A percentile compares a stretch with the other conserved stretches of the same genome.
Evolutionary conservation across 2,329 filamentous ascomycete species (phyloP).

Genomic region (Corniculantispora saksenae): DNA sequence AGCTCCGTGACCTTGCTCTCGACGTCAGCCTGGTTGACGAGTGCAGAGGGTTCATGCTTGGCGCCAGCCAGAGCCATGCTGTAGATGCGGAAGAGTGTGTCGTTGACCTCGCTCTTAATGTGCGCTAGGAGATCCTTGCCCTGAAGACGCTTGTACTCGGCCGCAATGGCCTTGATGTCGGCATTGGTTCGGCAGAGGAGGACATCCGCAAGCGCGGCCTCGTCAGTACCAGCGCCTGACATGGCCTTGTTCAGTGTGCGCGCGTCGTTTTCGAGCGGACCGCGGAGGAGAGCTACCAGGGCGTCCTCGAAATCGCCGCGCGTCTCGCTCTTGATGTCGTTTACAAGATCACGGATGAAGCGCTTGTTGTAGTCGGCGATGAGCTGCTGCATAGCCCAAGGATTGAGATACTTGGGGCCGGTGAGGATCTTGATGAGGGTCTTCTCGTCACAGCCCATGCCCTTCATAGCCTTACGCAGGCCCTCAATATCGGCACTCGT

Average conservation of each 20-base stretch:
- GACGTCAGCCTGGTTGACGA: conserved; percentile 30
- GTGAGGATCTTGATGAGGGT: conserved; percentile 33
- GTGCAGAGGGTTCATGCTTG: conserved; percentile 31
- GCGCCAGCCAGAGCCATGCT: conserved; percentile 34
- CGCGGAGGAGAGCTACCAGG: conserved; percentile 33
- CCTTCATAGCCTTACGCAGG: conserved; percentile 38
- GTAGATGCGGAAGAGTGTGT: conserved; percentile 34
- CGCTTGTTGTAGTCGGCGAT: conserved; percentile 34
- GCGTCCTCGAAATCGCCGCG: conserved; percentile 32
- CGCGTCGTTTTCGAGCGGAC: conserved; percentile 36
- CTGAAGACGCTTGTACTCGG: conserved; percentile 31
- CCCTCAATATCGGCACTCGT: conserved; percentile 32
- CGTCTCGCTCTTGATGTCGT: conserved; percentile 38
- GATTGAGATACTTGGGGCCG: conserved; percentile 33
- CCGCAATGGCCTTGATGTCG: conserved; percentile 34
- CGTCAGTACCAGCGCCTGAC: conserved; percentile 33
- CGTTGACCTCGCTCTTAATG: conserved; percentile 35
- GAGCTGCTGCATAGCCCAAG: conserved; percentile 36
- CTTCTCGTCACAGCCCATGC: conserved; percentile 36
- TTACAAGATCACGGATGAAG: conserved; percentile 34
- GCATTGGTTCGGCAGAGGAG: conserved; percentile 38
- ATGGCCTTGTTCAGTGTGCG: conserved; percentile 32
- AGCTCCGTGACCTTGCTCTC: conserved; percentile 36
- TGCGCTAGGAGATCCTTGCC: conserved; percentile 33
- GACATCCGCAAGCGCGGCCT: conserved; percentile 37